Conservation (phyloP, 345 rosid genomes). For the Streptanthus diversifolius region DNA sequence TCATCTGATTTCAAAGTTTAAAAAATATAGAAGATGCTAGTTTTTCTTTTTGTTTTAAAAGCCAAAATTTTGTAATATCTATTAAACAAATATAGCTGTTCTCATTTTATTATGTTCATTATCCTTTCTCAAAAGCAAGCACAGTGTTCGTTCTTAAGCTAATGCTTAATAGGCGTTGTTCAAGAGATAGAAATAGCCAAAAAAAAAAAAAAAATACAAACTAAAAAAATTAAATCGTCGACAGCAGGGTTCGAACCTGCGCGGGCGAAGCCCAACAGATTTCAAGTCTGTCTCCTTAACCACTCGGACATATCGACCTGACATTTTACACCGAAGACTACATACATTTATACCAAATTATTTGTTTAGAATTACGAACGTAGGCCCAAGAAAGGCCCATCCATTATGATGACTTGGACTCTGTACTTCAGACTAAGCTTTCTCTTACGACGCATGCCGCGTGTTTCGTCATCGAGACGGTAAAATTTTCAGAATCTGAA, state of each 20-base stretch:
- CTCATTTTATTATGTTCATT: background rate
- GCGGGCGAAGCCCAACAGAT: constrained; percentile 79
- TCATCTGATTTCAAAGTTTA: constrained; percentile 39
- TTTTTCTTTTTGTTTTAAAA: background rate
- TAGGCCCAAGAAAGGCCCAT: constrained; percentile 26
- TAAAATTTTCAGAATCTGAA: constrained; percentile 23
- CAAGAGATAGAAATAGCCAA: background rate
- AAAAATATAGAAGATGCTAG: constrained; percentile 32
- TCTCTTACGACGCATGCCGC: constrained; percentile 16
- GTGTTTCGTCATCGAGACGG: constrained; percentile 28
- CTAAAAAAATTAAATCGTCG: constrained; percentile 36
- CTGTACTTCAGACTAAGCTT: constrained; percentile 1
- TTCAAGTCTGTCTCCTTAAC: constrained; percentile 98
- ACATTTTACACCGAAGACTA: rapidly evolving
- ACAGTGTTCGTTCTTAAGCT: background rate
- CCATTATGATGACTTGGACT: background rate
- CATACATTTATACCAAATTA: too few relatives aligned
- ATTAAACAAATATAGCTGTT: background rate
- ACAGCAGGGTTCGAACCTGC: constrained; percentile 91
- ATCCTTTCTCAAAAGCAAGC: background rate
- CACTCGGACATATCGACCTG: constrained; percentile 92
- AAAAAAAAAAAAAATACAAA: background rate
- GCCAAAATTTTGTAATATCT: background rate
- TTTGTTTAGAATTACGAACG: rapidly evolving
- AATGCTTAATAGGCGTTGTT: background rate